Conservation (phyloP, 352 stramenopile species). For the Thalassiosira mediterranea region DNA sequence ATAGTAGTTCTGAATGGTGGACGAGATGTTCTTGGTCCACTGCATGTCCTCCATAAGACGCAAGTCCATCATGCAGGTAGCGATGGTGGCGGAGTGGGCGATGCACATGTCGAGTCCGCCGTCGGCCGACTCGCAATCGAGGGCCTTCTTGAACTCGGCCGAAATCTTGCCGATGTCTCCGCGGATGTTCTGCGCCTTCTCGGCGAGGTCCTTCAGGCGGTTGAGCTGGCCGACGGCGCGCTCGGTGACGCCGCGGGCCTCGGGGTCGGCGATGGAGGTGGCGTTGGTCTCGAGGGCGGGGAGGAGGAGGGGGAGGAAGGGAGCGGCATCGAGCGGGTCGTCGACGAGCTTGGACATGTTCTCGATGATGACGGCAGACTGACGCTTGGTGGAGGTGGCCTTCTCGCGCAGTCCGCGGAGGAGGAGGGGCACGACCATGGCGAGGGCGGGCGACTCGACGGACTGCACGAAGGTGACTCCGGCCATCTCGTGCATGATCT, state of each 20-base stretch:
- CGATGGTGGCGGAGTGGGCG: conserved; percentile 89
- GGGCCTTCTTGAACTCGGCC: conserved; percentile 91
- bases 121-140: conserved; percentile 86
- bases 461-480: conserved; percentile 99
- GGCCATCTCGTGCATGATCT: conserved; percentile 98
- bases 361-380: conserved; percentile 98
- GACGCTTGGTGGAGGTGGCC: conserved; percentile 93
- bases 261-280: conserved; percentile 93
- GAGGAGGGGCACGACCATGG: conserved; percentile 96
- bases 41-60: conserved; percentile 93
- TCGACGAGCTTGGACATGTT: conserved; percentile 99
- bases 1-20: conserved; percentile 85
- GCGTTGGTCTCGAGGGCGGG: conserved; percentile 96
- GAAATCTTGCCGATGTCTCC: conserved; percentile 92
- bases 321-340: conserved; percentile 94
- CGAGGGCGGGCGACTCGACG: conserved; percentile 94
- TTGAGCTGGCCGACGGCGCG: conserved; percentile 91
- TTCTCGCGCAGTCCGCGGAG: conserved; percentile 94
- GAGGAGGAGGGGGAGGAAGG: conserved; percentile 97
- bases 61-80: conserved; percentile 90
- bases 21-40: conserved; percentile 91
- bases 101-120: conserved; percentile 86
- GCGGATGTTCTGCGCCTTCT: conserved; percentile 74
- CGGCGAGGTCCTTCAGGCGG: conserved; percentile 87
- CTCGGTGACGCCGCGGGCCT: conserved; percentile 95